phyloP scores from a whole-genome alignment of 2,329 filamentous ascomycete species.

The Aspergillus sp. region DNA sequence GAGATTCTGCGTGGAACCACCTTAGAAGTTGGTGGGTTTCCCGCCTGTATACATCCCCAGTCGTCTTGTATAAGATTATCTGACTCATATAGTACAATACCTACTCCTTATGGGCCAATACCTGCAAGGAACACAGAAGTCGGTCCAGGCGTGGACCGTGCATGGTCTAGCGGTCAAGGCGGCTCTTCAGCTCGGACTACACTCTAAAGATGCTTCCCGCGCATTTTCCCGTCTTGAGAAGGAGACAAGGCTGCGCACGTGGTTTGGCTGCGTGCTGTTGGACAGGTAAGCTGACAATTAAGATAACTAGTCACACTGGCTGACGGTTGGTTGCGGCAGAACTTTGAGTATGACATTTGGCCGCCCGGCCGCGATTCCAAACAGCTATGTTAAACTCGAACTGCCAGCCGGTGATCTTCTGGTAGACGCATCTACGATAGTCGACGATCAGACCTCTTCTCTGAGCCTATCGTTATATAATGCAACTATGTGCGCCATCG shows the following conservation, averaged over 20 bases:
- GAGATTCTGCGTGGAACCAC: neutral
- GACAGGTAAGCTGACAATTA: constrained; percentile 37
- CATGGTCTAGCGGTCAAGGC: constrained; percentile 40
- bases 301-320: too few species aligned
- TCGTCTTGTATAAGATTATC: too few species aligned
- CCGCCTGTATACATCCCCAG: too few species aligned
- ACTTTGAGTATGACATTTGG: constrained; percentile 55
- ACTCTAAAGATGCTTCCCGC: constrained; percentile 42
- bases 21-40: neutral
- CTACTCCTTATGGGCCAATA: constrained; percentile 53
- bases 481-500: constrained; percentile 22
- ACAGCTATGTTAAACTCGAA: constrained; percentile 44
- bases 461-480: constrained; percentile 8
- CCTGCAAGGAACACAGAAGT: constrained; percentile 55
- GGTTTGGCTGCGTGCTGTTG: constrained; percentile 52
- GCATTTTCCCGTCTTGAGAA: constrained; percentile 43
- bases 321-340: constrained; percentile 20
- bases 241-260: constrained; percentile 51
- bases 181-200: constrained; percentile 54
- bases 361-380: constrained; percentile 48
- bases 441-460: too few species aligned
- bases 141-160: constrained; percentile 54
- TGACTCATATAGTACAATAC: constrained; percentile 38
- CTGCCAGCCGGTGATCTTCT: constrained; percentile 24
- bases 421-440: neutral